These are phyloP conservation scores for Aschersonia sp. DNA, from an alignment of 2,329 filamentous ascomycete genomes.

Conservation along the genomic window DNA sequence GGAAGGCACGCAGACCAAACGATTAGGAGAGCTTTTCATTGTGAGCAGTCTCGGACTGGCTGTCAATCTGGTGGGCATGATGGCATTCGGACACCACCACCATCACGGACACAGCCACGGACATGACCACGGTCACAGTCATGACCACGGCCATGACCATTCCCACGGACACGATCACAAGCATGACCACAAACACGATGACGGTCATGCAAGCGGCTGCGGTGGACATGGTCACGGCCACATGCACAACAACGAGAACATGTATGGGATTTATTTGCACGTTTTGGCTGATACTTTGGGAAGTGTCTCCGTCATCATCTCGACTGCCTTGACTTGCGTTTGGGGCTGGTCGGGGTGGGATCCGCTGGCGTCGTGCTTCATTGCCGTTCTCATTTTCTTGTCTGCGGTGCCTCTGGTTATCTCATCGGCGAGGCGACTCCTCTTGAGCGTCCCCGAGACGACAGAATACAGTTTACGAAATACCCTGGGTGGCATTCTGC, in stretches of 20 bases:
- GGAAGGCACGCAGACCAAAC: constrained; percentile 69
- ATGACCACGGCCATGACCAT: constrained; percentile 24
- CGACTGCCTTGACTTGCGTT: constrained; percentile 74
- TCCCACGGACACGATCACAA: constrained; percentile 20
- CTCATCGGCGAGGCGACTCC: constrained; percentile 66
- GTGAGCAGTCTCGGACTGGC: constrained; percentile 76
- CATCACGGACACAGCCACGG: constrained; percentile 26
- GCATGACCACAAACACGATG: neutral
- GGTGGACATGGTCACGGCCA: constrained; percentile 13
- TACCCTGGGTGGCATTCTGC: constrained; percentile 67
- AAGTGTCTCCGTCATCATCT: constrained; percentile 86
- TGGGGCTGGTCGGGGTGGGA: constrained; percentile 91
- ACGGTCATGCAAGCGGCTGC: constrained; percentile 27
- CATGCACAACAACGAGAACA: constrained; percentile 83
- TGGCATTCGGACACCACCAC: constrained; percentile 61
- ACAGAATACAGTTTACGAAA: constrained; percentile 81
- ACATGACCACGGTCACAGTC: constrained; percentile 25
- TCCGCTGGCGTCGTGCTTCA: constrained; percentile 83
- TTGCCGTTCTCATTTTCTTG: constrained; percentile 84
- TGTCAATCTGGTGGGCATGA: constrained; percentile 86
- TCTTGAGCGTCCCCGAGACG: constrained; percentile 73
- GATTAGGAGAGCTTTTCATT: constrained; percentile 72
- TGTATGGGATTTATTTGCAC: constrained; percentile 93
- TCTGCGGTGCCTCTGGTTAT: constrained; percentile 80
- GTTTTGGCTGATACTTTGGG: constrained; percentile 90